Evolutionary conservation across 768 basidiomycete genomes (phyloP), one percentile per base, ranked within the genome.

Genomic region (Termitomyces titanicus): DNA sequence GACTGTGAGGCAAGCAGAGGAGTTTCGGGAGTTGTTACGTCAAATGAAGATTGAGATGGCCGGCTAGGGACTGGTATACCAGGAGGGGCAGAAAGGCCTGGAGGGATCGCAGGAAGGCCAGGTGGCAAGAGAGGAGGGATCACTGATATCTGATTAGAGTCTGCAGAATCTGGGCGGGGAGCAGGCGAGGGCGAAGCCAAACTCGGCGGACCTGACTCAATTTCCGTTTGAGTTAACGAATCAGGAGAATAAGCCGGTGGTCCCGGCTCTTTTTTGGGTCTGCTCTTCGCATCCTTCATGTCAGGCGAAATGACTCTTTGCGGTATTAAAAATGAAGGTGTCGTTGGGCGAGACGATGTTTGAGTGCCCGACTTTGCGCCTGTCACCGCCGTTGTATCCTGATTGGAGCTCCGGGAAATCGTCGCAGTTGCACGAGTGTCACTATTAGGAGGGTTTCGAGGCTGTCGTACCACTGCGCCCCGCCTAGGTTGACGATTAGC

Each of bases 51-150:
- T 57, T 78, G 81, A 47, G 74, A 73, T 47, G 72, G 77, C 53
- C 80, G 78, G 57, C 70, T 75, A 20, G 84, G 84, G n/a, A 79
- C 74, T 33, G 79, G 65, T 24, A 89, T 79, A n/a, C 87, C 84
- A 0, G 83, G 85, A 20, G 86, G 85, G 18, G 79, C 80, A 35
- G 75, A 73, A 38, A 82, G 70, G 44, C 78, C 81, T 38, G 82
- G 83, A 38, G 81, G 80, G 10, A 73, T 65, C 18, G 72, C 64
- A 13, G 75, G 72, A 50, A 77, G 63, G 40, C 74, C 73, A 10
- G 81, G 79, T 34, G 78, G 74, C 6, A 73, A 63, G n/a, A 71
- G 61, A 15, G 78, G 73, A 25, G 61, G 25, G 61, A 38, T 27
- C 47, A 67, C 57, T 48, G 47, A 29, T 42, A 55, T 47, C 27